Evolutionary conservation across 495 filamentous ascomycete species (phyloP).

Genomic region (Cenococcum geophilum): DNA sequence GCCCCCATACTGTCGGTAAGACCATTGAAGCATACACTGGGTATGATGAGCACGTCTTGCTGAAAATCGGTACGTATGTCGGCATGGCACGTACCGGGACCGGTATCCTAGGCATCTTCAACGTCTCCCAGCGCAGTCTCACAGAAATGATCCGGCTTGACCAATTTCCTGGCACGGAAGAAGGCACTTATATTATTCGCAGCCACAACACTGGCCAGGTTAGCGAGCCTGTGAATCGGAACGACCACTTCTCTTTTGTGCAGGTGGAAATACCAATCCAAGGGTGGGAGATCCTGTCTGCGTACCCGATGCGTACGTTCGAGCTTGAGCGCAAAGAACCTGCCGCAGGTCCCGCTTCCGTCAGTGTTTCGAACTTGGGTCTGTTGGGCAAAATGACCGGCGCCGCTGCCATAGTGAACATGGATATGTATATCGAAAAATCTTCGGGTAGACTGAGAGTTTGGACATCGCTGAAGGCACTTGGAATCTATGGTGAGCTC

Average conservation of each 20-base stretch:
- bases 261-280: conserved; percentile 53
- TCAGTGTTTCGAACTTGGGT: conserved; percentile 62
- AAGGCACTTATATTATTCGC: conserved; percentile 60
- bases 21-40: conserved; percentile 64
- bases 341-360: conserved; percentile 1
- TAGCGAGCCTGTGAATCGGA: conserved; percentile 41
- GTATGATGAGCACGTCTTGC: conserved; percentile 63
- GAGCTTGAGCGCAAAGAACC: conserved; percentile 37
- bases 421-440: conserved; percentile 46
- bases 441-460: conserved; percentile 57
- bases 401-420: conserved; percentile 63
- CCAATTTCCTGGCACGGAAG: conserved; percentile 64
- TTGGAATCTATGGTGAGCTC: conserved; percentile 68
- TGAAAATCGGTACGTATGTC: conserved; percentile 72
- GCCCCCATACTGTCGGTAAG: conserved; percentile 65
- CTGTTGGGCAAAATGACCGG: conserved; percentile 87
- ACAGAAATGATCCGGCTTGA: conserved; percentile 61
- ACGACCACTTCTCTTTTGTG: conserved; percentile 38
- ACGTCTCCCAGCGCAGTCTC: conserved; percentile 53
- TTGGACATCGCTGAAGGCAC: conserved; percentile 65
- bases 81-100: conserved; percentile 60
- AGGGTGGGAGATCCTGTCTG: conserved; percentile 78
- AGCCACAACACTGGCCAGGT: conserved; percentile 64
- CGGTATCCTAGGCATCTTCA: conserved; percentile 78
- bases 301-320: conserved; percentile 58